Conservation (phyloP, 129 eudicot species). For the Artemisia tridentata region DNA sequence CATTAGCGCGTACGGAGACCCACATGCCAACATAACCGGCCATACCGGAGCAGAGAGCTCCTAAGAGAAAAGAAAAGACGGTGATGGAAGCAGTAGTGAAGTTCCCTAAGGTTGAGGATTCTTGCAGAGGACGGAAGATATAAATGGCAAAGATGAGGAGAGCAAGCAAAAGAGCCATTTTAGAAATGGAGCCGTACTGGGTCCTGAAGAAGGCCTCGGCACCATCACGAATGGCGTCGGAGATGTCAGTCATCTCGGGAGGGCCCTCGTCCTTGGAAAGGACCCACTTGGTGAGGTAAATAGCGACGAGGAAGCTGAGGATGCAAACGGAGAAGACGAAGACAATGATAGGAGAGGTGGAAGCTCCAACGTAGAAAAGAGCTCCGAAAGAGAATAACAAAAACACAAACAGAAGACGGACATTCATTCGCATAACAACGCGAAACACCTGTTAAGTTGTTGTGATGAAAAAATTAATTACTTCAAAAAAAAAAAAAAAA, state of each 20-base stretch:
- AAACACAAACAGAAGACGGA: constrained; percentile 74
- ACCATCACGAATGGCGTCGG: constrained; percentile 98
- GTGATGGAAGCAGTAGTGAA: constrained; percentile 77
- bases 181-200: constrained; percentile 89
- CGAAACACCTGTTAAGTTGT: constrained; percentile 80
- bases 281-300: constrained; percentile 91
- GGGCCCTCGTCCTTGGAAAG: constrained; percentile 96
- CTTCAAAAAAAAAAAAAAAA: no score
- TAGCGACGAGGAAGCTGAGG: constrained; percentile 63
- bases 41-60: constrained; percentile 93
- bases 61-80: constrained; percentile 80
- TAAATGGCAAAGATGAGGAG: constrained; percentile 79
- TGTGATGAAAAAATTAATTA: no score
- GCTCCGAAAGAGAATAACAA: constrained; percentile 68
- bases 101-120: constrained; percentile 84
- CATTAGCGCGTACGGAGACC: constrained; percentile 99
- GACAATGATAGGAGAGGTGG: constrained; percentile 82
- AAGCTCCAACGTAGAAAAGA: constrained; percentile 81
- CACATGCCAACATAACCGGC: constrained; percentile 99
- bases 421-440: constrained; percentile 68
- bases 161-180: constrained; percentile 89
- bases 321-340: constrained; percentile 90
- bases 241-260: constrained; percentile 92
- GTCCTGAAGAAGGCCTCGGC: constrained; percentile 98
- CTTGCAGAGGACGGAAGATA: constrained; percentile 89